Base-by-base conservation (phyloP, 1,284 basidiomycete genomes). In the Microbotryum saponariae region DNA sequence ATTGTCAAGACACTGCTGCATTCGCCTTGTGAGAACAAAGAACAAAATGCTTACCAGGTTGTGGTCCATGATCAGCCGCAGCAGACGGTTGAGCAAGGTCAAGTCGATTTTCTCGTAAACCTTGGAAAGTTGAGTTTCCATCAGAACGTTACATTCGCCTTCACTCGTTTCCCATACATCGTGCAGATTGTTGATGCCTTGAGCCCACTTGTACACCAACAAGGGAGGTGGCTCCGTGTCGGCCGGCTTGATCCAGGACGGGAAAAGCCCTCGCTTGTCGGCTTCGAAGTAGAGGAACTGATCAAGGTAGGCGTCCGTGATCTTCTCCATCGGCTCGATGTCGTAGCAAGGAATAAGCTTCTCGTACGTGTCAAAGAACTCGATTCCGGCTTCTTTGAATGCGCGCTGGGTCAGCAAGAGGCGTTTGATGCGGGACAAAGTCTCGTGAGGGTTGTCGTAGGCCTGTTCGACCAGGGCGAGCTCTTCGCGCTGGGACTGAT, bases 71-170 rank as follows among this genome's bases (percentile, higher is more conserved):
- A 97, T 94, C 50, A 97, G 84, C 59, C 92, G 88, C 46, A 97
- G 80, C 4, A 97, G 82, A 72, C 91, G 88, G 76, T 96, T 94
- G 67, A 97, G 82, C 42, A 97, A 79, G 0, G 93, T 97, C 69
- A 97, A 76, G 75, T 97, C 93, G 68, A 97, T 88, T 83, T 97
- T 97, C 81, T 97, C 93, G 76, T 96, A 97, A 27, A 94, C 91
- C 77, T 94, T 90, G 33, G 89, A 91, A 31, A 94, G 79, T 2
- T 93, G 89, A 0, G 93, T 97, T 80, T 97, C 91, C 89, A 97
- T 94, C 79, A 97, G 82, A 46, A 97, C 93, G 71, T 91, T 88
- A 76, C 91, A 94, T 78, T 96, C 91, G 70, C 93, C 92, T 72
- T 97, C 91, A 67, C 85, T 85, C 1, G 91, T 97, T 78, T 97